Percentiles rank a stretch among this genome's conserved stretches.
Evolutionary conservation across 1,284 basidiomycete species (phyloP).

Genomic region (Apiotrichum laibachii): DNA sequence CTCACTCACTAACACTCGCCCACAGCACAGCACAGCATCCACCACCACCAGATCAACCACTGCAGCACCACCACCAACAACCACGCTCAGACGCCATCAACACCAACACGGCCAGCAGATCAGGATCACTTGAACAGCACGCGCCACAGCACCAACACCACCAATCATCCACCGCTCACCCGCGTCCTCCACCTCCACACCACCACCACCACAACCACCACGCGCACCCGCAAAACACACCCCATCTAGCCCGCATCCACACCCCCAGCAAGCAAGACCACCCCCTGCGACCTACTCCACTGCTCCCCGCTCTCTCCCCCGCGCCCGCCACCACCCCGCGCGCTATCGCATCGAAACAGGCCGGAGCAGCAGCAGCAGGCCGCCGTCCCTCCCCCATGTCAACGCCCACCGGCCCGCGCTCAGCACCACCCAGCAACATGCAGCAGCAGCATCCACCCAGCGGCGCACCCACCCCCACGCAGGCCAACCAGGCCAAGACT

Average conservation of each 20-base stretch:
- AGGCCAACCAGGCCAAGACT: neutral
- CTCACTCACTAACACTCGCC: too few species aligned
- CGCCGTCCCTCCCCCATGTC: too few species aligned
- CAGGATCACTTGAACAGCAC: too few species aligned
- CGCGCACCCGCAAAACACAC: slow-evolving; percentile 3
- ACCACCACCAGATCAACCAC: too few species aligned
- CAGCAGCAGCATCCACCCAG: neutral
- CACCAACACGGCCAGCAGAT: too few species aligned
- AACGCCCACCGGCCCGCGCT: neutral
- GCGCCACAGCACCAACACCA: too few species aligned
- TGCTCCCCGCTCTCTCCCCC: slow-evolving; percentile 17
- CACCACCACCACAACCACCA: neutral
- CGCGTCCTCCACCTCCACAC: neutral
- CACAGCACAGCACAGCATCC: too few species aligned
- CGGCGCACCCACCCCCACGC: neutral
- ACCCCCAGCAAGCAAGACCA: neutral
- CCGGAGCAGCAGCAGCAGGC: neutral
- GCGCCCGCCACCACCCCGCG: neutral
- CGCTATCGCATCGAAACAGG: neutral
- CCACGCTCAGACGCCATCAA: too few species aligned
- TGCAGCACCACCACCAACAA: too few species aligned
- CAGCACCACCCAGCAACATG: neutral
- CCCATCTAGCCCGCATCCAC: neutral
- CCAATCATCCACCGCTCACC: neutral
- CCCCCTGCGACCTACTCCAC: neutral